Percentiles rank a stretch among this genome's conserved stretches.
phyloP scores from a whole-genome alignment of 2,329 filamentous ascomycete species.

The Pseudocercospora fijiensis region DNA sequence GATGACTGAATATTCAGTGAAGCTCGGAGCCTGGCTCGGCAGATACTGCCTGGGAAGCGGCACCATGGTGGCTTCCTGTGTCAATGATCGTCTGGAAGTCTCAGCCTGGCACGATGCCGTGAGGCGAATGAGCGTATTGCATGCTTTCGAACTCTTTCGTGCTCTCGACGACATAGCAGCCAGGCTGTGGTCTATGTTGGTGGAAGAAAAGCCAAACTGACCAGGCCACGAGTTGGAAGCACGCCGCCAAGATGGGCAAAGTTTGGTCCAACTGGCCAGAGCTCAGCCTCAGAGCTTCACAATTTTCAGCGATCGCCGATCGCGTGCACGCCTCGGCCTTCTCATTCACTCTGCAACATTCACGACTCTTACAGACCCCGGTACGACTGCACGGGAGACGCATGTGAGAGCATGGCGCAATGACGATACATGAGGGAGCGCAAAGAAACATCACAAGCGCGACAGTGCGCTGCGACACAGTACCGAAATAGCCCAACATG shows the following conservation, averaged over 20 bases:
- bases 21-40: neutral
- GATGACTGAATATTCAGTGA: neutral
- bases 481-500: slow-evolving; percentile 36
- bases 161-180: neutral
- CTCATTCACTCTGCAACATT: neutral
- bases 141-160: neutral
- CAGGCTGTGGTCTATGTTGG: neutral
- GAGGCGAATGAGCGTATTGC: neutral
- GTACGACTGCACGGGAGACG: neutral
- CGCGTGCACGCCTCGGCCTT: neutral
- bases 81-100: neutral
- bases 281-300: neutral
- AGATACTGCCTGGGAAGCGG: neutral
- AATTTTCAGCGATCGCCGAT: neutral
- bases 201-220: neutral
- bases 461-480: neutral
- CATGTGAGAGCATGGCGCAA: neutral
- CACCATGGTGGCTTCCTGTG: neutral
- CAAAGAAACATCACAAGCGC: neutral
- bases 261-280: neutral
- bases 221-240: neutral
- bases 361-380: neutral
- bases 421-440: neutral
- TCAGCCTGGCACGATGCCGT: neutral
- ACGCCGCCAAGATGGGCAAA: neutral